Evolutionary conservation across 2,329 filamentous ascomycete species (phyloP).

Genomic region (Phialophora tarda): DNA sequence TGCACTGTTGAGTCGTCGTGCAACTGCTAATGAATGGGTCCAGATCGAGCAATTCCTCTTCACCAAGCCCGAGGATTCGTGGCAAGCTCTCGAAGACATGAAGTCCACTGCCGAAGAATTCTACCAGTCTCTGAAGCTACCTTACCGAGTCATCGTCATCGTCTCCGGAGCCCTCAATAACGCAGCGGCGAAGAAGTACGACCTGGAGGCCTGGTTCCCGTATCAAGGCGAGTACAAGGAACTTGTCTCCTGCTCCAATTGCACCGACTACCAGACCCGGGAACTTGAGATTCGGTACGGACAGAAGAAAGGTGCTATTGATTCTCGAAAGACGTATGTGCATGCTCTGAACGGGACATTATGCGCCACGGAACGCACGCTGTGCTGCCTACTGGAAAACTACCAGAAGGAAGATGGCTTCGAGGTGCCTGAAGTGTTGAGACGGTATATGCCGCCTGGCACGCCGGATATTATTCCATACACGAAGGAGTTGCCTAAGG

Average conservation of each 20-base stretch:
- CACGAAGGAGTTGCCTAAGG: constrained; percentile 81
- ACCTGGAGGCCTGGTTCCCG: constrained; percentile 95
- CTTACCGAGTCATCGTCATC: constrained; percentile 90
- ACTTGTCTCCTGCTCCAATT: constrained; percentile 96
- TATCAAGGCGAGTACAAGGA: constrained; percentile 99
- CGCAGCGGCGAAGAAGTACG: constrained; percentile 87
- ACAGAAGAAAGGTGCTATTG: constrained; percentile 77
- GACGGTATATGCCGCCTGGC: constrained; percentile 83
- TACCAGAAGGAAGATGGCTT: constrained; percentile 90
- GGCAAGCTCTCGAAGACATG: constrained; percentile 94
- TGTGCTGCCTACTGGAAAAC: constrained; percentile 96
- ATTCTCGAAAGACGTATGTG: constrained; percentile 88
- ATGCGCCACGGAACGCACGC: constrained; percentile 85
- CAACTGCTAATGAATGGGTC: constrained; percentile 10
- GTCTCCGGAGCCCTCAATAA: constrained; percentile 96
- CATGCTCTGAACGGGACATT: constrained; percentile 91
- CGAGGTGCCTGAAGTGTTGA: constrained; percentile 78
- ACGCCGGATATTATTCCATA: constrained; percentile 88
- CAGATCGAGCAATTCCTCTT: constrained; percentile 78
- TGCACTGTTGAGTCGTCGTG: neutral
- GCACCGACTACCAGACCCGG: constrained; percentile 94
- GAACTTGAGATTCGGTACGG: constrained; percentile 93
- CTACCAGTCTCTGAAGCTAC: constrained; percentile 85
- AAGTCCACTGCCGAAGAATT: constrained; percentile 90
- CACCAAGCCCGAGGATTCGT: constrained; percentile 86